Base-by-base conservation (phyloP, 768 basidiomycete genomes). In the Suillus lakei region DNA sequence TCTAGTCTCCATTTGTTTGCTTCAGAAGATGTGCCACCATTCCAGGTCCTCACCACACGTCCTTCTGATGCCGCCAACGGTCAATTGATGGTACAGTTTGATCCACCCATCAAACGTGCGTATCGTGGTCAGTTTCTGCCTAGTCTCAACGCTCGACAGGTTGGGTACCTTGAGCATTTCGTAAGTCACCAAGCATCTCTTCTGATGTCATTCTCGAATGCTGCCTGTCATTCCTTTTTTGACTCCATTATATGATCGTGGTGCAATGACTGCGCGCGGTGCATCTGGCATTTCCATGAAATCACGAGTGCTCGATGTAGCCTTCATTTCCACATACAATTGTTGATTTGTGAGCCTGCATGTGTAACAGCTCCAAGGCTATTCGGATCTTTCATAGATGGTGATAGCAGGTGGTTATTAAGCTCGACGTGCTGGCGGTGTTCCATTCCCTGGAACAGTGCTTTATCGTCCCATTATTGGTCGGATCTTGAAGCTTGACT, bases 311-410 rank as follows among this genome's bases (percentile, higher is more conserved):
- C 26, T 39, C 18, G 9, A 5, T 7, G 58, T 41, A 59, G 6
- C 18, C 1, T 59, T 59, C 58, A 59, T 59, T 59, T 41, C 26
- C 26, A 18, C 38, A 28, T 21, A 59, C 12, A 28, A 41, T 18
- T 21, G 38, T 2, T 28, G 18, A 41, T 41, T 23, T 59, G 1
- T 59, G 58, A 41, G 5, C 28, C 15, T 6, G 12, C 56, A 59
- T 59, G 56, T 39, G 38, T 15, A 59, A 28, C 26, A 58, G 58
- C 58, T 41, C 26, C 39, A 59, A 28, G 26, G 58, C 26, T 41
- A 41, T 12, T 41, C 58, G 58, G 58, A 28, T 43, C 58, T 39
- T 58, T 59, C 58, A 59, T 59, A 41, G 58, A 41, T 59, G 26
- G 12, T 32, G 18, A 54, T 50, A 50, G 48, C 30, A 32, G 9